Evolutionary conservation across 257 asterid genomes (phyloP).

Genomic region (Salvia miltiorrhiza): DNA sequence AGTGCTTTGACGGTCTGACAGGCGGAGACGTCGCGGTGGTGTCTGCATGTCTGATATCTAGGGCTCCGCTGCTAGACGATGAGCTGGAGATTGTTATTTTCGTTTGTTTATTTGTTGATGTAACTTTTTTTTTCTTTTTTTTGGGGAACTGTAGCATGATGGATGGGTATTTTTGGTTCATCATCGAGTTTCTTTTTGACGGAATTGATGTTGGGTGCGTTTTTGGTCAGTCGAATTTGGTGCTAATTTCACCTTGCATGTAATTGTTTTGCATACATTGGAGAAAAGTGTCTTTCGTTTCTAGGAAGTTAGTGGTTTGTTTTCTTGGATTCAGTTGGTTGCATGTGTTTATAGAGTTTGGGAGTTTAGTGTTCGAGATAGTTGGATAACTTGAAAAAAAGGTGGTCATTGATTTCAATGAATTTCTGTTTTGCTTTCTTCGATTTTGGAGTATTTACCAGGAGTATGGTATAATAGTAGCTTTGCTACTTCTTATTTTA

Average conservation of each 20-base stretch:
- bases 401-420: not conserved
- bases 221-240: not conserved
- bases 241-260: conserved; percentile 5
- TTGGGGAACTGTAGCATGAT: not conserved
- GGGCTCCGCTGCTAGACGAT: not conserved
- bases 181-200: not conserved
- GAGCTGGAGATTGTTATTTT: not conserved
- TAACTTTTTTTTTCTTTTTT: not conserved
- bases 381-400: not conserved
- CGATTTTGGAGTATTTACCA: not conserved
- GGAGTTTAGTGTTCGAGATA: not conserved
- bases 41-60: conserved; percentile 19
- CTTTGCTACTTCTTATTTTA: not conserved
- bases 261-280: not conserved
- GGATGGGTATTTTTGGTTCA: not conserved
- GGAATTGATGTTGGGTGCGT: not conserved
- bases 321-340: not conserved
- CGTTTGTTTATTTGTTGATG: not conserved
- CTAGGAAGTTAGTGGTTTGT: not conserved
- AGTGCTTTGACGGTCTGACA: conserved; percentile 2
- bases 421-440: not conserved
- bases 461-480: not conserved
- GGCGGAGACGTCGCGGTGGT: not conserved
- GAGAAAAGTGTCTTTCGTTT: not conserved
- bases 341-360: conserved; percentile 6